These are phyloP conservation scores for Acephala macrosclerotiorum DNA, from an alignment of 2,329 filamentous ascomycete species.

Conservation along the genomic window DNA sequence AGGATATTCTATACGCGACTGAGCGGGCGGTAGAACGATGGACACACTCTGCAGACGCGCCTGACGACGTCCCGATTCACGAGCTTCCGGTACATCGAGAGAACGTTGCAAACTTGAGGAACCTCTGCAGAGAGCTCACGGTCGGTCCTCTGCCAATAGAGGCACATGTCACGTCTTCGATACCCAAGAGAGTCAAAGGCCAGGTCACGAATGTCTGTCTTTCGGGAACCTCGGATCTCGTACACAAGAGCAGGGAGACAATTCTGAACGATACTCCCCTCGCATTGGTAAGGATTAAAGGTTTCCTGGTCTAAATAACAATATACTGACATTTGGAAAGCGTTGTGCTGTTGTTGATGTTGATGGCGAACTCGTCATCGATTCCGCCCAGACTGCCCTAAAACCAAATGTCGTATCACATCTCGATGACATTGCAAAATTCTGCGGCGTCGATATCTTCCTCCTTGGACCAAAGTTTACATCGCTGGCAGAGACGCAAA, in stretches of 20 bases:
- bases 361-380: conserved; percentile 88
- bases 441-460: conserved; percentile 96
- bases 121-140: conserved; percentile 83
- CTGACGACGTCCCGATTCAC: conserved; percentile 84
- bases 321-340: conserved; percentile 44
- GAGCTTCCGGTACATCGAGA: conserved; percentile 91
- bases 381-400: conserved; percentile 69
- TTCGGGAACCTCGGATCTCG: conserved; percentile 84
- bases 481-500: conserved; percentile 76
- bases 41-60: conserved; percentile 89
- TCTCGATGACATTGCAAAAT: conserved; percentile 84
- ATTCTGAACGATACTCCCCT: conserved; percentile 93
- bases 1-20: conserved; percentile 94
- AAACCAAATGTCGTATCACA: conserved; percentile 81
- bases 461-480: conserved; percentile 88
- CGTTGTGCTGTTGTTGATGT: conserved; percentile 73
- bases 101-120: conserved; percentile 81
- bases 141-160: conserved; percentile 75
- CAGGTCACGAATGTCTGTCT: conserved; percentile 88
- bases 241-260: conserved; percentile 87
- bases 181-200: conserved; percentile 74
- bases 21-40: conserved; percentile 87
- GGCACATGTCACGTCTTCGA: conserved; percentile 83
- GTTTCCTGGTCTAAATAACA: background rate
- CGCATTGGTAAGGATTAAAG: conserved; percentile 73